phyloP scores from a whole-genome alignment of 345 rosid genomes.

The Chamaenerion angustifolium region DNA sequence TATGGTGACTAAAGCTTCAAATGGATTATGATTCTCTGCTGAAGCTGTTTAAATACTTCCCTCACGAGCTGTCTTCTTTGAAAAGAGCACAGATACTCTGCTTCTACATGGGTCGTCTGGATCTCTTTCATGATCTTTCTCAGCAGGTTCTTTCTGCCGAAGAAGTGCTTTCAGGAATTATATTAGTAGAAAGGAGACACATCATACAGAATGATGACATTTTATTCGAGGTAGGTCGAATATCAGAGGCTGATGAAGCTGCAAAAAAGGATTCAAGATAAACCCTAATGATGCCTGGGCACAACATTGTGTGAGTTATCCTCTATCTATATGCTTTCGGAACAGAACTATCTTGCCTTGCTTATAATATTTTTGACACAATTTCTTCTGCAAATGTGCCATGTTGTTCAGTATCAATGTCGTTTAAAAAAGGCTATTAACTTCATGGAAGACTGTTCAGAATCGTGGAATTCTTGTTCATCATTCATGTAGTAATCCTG shows the following conservation, averaged over 20 bases:
- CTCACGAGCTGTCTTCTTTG: slow-evolving; percentile 54
- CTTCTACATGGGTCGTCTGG: slow-evolving; percentile 70
- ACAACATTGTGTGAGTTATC: slow-evolving; percentile 71
- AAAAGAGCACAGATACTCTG: slow-evolving; percentile 64
- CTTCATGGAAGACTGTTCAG: slow-evolving; percentile 63
- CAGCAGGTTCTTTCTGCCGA: slow-evolving; percentile 34
- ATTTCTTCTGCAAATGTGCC: slow-evolving; percentile 50
- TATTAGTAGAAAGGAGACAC: background rate
- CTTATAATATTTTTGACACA: background rate
- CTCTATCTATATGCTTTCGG: background rate
- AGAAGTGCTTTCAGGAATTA: no score
- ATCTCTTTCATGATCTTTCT: slow-evolving; percentile 42
- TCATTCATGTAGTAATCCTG: slow-evolving; percentile 52
- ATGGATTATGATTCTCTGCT: slow-evolving; percentile 8
- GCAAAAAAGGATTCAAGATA: slow-evolving; percentile 63
- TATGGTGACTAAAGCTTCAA: no score
- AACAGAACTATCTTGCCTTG: background rate
- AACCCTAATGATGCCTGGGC: slow-evolving; percentile 67
- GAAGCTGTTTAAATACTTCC: slow-evolving; percentile 59
- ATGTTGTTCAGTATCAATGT: slow-evolving; percentile 70
- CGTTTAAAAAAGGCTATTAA: slow-evolving; percentile 70
- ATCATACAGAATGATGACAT: no score
- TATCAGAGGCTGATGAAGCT: slow-evolving; percentile 71
- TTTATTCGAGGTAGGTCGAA: slow-evolving; percentile 64
- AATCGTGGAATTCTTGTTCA: slow-evolving; percentile 51